These are phyloP conservation scores for Neocallimastix lanati DNA, from an alignment of 192 early-diverging fungal species.

Conservation along the genomic window DNA sequence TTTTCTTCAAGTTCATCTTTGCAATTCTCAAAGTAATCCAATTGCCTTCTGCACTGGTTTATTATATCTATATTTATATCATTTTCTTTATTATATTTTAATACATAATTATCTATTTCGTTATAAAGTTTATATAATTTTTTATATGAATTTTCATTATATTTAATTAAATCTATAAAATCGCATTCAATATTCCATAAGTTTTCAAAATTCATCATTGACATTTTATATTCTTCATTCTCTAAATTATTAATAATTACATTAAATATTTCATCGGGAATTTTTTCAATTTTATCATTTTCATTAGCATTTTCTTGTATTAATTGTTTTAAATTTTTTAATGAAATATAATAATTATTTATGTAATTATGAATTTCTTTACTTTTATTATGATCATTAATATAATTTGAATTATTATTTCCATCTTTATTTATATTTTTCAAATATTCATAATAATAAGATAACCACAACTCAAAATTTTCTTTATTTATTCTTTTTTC, in stretches of 20 bases:
- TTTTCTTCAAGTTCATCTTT: background rate
- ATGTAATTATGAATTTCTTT: background rate
- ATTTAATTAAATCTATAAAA: background rate
- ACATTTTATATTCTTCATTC: background rate
- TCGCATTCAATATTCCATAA: background rate
- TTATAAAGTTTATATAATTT: background rate
- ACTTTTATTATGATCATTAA: background rate
- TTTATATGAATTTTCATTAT: background rate
- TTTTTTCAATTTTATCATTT: background rate
- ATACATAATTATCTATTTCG: background rate
- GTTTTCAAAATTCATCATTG: background rate
- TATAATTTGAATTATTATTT: background rate
- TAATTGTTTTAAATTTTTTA: background rate
- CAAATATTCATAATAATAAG: background rate
- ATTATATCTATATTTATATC: background rate
- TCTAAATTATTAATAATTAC: background rate
- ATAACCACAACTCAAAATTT: background rate
- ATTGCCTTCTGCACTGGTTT: background rate
- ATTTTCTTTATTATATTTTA: background rate
- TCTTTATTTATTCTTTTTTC: background rate
- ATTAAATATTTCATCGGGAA: background rate
- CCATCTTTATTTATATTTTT: background rate
- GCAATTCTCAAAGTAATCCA: background rate
- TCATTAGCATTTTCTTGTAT: background rate
- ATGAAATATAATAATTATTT: background rate